Conservation (phyloP, 208 protist species). For the Porcisia deanei region DNA sequence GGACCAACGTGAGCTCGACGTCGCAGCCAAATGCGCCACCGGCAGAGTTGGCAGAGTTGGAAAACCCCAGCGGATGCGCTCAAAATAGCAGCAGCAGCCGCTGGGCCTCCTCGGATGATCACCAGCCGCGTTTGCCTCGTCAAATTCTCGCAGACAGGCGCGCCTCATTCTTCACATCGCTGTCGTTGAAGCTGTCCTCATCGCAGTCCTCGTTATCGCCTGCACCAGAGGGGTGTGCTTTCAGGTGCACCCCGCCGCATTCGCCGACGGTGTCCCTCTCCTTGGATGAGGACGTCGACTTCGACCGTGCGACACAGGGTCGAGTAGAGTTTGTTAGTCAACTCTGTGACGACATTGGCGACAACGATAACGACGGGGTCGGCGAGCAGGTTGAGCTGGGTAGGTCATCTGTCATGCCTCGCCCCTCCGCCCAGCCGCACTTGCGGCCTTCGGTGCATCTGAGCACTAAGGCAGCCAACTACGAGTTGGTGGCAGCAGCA, state of each 20-base stretch:
- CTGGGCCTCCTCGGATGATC: neutral
- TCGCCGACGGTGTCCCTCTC: neutral
- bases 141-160: neutral
- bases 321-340: conserved; percentile 3
- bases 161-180: conserved; percentile 1
- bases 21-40: neutral
- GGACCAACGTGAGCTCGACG: neutral
- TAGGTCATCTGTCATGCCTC: neutral
- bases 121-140: neutral
- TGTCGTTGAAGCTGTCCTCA: conserved; percentile 5
- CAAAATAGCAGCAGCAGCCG: neutral
- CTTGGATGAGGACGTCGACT: conserved; percentile 1
- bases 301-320: conserved; percentile 3
- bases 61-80: neutral
- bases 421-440: neutral
- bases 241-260: neutral
- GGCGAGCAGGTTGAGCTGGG: neutral
- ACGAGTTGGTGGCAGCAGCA: neutral
- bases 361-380: neutral
- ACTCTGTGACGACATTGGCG: conserved; percentile 2
- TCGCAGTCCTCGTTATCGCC: neutral
- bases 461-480: neutral
- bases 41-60: neutral
- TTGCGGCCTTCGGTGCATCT: neutral
- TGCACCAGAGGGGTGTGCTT: neutral